Percentiles rank a stretch among this genome's conserved stretches.
Conservation (phyloP, 805 yeast genomes). For the Torulaspora quercuum region DNA sequence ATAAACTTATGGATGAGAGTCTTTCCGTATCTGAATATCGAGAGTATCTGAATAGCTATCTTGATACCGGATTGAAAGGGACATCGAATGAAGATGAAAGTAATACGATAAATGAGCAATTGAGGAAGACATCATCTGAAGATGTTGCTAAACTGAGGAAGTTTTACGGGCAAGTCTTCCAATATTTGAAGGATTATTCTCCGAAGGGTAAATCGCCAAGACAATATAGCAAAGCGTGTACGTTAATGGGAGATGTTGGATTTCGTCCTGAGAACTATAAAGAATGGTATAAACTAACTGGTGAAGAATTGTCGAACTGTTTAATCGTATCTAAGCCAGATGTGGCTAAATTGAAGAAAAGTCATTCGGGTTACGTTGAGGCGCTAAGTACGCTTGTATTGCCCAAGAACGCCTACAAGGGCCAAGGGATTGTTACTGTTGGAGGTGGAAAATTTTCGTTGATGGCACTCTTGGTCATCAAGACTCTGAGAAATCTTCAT, state of each 20-base stretch:
- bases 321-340: conserved; percentile 23
- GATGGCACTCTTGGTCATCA: conserved; percentile 62
- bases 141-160: conserved; percentile 15
- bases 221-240: conserved; percentile 20
- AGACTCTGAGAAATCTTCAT: conserved; percentile 50
- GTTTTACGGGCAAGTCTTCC: conserved; percentile 30
- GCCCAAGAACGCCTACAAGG: conserved; percentile 39
- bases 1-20: conserved; percentile 16
- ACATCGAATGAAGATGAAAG: neutral
- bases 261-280: conserved; percentile 23
- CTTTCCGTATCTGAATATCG: conserved; percentile 22
- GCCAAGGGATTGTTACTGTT: conserved; percentile 50
- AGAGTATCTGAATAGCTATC: conserved; percentile 15
- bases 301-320: conserved; percentile 25
- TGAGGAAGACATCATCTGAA: conserved; percentile 1
- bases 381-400: conserved; percentile 14
- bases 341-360: conserved; percentile 16
- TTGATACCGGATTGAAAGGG: conserved; percentile 1
- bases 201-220: conserved; percentile 27
- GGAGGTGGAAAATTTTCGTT: conserved; percentile 81
- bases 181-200: conserved; percentile 22
- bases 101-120: conserved; percentile 1
- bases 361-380: conserved; percentile 23
- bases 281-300: conserved; percentile 24
- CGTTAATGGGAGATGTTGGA: conserved; percentile 26